phyloP scores from a whole-genome alignment of 2,329 filamentous ascomycete species.

The Neopestalotiopsis sp. region DNA sequence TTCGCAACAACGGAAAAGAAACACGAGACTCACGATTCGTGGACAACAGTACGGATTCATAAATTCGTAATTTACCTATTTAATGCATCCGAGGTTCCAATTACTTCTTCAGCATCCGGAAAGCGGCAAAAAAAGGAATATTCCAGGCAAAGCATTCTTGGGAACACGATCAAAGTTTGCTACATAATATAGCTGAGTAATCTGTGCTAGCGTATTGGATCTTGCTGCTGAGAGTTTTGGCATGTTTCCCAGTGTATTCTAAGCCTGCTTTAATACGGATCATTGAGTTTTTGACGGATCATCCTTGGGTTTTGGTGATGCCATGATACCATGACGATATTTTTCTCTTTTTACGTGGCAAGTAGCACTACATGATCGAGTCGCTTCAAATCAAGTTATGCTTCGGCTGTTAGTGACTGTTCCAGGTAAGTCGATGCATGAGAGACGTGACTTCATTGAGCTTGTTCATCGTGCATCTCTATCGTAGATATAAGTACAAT shows the following conservation, averaged over 20 bases:
- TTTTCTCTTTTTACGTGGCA: not conserved
- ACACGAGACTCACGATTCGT: too few relatives aligned
- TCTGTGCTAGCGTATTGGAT: not conserved
- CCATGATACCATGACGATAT: not conserved
- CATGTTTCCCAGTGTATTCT: too few relatives aligned
- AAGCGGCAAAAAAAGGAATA: too few relatives aligned
- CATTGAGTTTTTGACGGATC: not conserved
- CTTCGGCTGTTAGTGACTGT: not conserved
- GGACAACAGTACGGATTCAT: too few relatives aligned
- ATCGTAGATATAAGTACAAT: slow-evolving; percentile 28
- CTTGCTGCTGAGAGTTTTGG: not conserved
- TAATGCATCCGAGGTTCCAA: too few relatives aligned
- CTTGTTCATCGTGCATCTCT: slow-evolving; percentile 21
- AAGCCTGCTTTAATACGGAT: not conserved
- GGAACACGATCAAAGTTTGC: not conserved
- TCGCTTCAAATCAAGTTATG: not conserved
- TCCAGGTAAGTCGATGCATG: not conserved
- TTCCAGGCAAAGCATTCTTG: too few relatives aligned
- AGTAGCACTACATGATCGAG: too few relatives aligned
- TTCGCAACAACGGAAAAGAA: too few relatives aligned
- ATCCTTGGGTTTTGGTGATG: not conserved
- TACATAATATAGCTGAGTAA: not conserved
- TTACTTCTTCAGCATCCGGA: too few relatives aligned
- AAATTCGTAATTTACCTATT: too few relatives aligned
- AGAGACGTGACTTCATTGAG: not conserved